phyloP scores from a whole-genome alignment of 768 basidiomycete genomes.

The Hygrophoropsis aurantiaca region DNA sequence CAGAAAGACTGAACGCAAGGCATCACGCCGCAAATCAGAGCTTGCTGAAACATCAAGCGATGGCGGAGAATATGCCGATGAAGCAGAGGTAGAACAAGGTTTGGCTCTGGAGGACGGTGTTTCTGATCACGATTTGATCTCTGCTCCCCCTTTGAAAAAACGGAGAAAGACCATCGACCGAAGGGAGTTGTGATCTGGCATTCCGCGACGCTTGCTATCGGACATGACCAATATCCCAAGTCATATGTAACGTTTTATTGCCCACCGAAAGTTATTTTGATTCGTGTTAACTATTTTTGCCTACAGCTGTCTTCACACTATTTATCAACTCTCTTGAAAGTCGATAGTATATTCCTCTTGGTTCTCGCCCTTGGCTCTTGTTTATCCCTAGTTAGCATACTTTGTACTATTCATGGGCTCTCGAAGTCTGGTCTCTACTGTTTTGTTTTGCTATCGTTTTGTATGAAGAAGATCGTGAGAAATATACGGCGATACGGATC shows the following conservation, averaged over 20 bases:
- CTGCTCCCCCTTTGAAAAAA: conserved; percentile 50
- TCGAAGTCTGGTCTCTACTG: too few species aligned
- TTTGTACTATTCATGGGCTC: too few species aligned
- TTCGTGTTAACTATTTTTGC: conserved; percentile 11
- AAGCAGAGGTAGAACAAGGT: conserved; percentile 34
- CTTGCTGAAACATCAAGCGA: conserved; percentile 3
- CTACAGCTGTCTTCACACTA: conserved; percentile 14
- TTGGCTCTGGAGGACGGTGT: conserved; percentile 21
- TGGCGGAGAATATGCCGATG: conserved; percentile 24
- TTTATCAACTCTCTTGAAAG: conserved; percentile 11
- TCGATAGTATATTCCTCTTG: conserved; percentile 3
- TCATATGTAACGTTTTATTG: too few species aligned
- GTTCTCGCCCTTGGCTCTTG: too few species aligned
- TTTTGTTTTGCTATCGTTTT: too few species aligned
- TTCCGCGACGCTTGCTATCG: too few species aligned
- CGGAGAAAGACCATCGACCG: conserved; percentile 41
- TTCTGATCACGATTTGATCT: conserved; percentile 12
- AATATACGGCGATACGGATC: conserved; percentile 10
- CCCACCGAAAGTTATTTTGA: too few species aligned
- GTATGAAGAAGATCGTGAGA: conserved; percentile 11
- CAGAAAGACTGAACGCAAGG: conserved; percentile 18
- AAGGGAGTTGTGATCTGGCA: conserved; percentile 10
- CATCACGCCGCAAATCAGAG: conserved; percentile 17
- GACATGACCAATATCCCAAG: too few species aligned
- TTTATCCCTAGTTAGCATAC: too few species aligned